Evolutionary conservation across 495 filamentous ascomycete species (phyloP).

Genomic region (Lindgomyces ingoldianus): DNA sequence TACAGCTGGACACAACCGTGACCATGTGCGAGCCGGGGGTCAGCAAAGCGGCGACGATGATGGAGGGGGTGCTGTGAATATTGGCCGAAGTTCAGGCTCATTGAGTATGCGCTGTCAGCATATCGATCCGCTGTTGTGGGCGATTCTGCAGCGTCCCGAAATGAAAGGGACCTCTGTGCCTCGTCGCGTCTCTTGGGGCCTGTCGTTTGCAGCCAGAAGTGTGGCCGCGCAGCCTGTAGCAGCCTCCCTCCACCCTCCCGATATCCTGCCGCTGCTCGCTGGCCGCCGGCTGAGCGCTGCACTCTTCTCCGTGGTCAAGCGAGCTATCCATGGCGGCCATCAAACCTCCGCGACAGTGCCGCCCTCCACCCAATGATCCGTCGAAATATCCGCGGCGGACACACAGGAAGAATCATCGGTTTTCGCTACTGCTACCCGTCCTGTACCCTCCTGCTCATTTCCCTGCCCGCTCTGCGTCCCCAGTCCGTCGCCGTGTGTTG

Average conservation of each 20-base stretch:
- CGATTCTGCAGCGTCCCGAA: slow-evolving; percentile 40
- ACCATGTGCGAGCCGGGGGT: slow-evolving; percentile 3
- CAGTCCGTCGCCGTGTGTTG: slow-evolving; percentile 9
- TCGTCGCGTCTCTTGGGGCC: slow-evolving; percentile 17
- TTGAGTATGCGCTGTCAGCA: slow-evolving; percentile 36
- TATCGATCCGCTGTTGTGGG: slow-evolving; percentile 33
- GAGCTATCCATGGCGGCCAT: slow-evolving; percentile 32
- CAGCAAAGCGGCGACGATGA: slow-evolving; percentile 12
- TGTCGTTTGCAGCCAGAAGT: background rate
- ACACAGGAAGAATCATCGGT: slow-evolving; percentile 14
- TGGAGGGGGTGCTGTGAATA: slow-evolving; percentile 18
- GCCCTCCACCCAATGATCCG: slow-evolving; percentile 29
- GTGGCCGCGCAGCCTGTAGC: background rate
- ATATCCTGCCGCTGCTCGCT: background rate
- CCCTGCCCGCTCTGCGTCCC: slow-evolving; percentile 2
- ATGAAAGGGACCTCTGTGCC: slow-evolving; percentile 36
- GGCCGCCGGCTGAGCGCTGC: slow-evolving; percentile 6
- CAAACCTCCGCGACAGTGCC: slow-evolving; percentile 32
- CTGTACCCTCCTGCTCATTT: slow-evolving; percentile 32
- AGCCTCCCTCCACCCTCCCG: background rate
- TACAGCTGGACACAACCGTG: slow-evolving; percentile 10
- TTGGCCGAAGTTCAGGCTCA: slow-evolving; percentile 40
- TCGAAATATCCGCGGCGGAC: slow-evolving; percentile 36
- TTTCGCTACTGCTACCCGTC: slow-evolving; percentile 17
- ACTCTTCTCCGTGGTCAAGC: slow-evolving; percentile 3